Percentiles rank a stretch among this genome's conserved stretches.
Conservation (phyloP, 139 green algal species). For the Coelastrella sp. region DNA sequence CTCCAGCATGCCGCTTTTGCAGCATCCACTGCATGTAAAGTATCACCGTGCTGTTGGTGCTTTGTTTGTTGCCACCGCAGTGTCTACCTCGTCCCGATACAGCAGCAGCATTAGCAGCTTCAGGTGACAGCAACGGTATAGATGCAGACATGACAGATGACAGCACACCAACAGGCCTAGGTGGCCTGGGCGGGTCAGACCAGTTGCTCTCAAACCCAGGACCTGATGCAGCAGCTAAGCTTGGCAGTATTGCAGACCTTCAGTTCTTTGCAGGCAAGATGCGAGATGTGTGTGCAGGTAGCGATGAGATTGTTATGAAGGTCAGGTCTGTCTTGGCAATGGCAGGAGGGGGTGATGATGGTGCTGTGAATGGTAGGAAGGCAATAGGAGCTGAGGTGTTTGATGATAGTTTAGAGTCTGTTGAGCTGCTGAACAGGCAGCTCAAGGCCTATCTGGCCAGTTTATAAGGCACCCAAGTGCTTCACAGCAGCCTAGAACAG, state of each 20-base stretch:
- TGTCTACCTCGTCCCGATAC: constrained; percentile 53
- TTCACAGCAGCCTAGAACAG: no score
- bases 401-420: constrained; percentile 7
- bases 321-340: constrained; percentile 32
- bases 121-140: not conserved
- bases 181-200: not conserved
- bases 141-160: constrained; percentile 24
- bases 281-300: constrained; percentile 31
- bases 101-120: not conserved
- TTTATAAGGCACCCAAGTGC: no score
- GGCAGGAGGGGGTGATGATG: not conserved
- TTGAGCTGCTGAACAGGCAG: constrained; percentile 46
- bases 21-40: not conserved
- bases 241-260: constrained; percentile 49
- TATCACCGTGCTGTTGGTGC: not conserved
- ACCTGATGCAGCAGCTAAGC: constrained; percentile 21
- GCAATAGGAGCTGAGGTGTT: constrained; percentile 20
- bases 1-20: not conserved
- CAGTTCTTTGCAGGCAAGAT: constrained; percentile 48
- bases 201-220: constrained; percentile 23
- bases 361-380: not conserved
- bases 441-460: constrained; percentile 44
- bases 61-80: constrained; percentile 10
- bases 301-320: not conserved
- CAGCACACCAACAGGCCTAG: not conserved